A percentile compares a stretch with the other conserved stretches of the same genome.
These are phyloP conservation scores for Alternaria conjuncta DNA, from an alignment of 2,329 filamentous ascomycete genomes.

Conservation along the genomic window DNA sequence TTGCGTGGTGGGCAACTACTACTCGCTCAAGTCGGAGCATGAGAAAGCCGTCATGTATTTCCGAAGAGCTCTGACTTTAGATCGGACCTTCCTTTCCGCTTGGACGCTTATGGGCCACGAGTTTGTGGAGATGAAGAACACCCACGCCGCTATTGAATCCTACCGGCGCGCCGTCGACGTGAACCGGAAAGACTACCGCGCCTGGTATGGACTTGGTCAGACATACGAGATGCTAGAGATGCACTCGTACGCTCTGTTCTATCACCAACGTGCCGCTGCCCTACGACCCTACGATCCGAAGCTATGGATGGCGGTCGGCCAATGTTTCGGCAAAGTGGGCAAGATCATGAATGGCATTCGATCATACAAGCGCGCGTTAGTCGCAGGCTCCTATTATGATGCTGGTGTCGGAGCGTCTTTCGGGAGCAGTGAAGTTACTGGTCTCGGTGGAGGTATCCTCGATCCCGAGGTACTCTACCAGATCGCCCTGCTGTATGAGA, in stretches of 20 bases:
- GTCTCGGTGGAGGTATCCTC: conserved; percentile 63
- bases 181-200: conserved; percentile 93
- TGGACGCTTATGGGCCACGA: conserved; percentile 99
- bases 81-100: conserved; percentile 87
- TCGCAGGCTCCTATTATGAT: conserved; percentile 87
- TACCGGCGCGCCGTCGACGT: conserved; percentile 95
- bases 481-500: conserved; percentile 88
- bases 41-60: conserved; percentile 99
- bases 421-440: conserved; percentile 54
- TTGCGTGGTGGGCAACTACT: conserved; percentile 97
- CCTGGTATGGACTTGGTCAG: conserved; percentile 96
- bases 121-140: conserved; percentile 98
- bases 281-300: conserved; percentile 96
- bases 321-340: conserved; percentile 88
- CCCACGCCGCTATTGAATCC: conserved; percentile 95
- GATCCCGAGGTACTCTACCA: conserved; percentile 91
- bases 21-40: conserved; percentile 90
- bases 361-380: conserved; percentile 87
- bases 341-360: conserved; percentile 91
- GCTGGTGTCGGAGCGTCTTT: conserved; percentile 60
- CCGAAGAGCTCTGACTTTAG: conserved; percentile 85
- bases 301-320: conserved; percentile 97
- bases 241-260: conserved; percentile 96
- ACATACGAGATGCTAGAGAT: conserved; percentile 98
- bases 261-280: conserved; percentile 94